These are phyloP conservation scores for Beauveria varroae DNA, from an alignment of 2,329 filamentous ascomycete genomes.

Conservation along the genomic window DNA sequence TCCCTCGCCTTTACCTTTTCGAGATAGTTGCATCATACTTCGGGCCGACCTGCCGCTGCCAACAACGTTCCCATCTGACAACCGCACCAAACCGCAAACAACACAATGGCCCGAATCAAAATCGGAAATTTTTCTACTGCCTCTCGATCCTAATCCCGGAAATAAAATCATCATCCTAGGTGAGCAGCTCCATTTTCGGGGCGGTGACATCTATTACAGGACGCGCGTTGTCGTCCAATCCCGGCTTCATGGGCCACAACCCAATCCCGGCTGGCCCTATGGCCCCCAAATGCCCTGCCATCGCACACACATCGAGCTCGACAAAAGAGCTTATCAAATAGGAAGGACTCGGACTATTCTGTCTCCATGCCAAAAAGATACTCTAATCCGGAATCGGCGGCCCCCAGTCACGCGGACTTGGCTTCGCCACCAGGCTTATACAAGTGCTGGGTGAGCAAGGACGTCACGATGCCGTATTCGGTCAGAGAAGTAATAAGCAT, in stretches of 20 bases:
- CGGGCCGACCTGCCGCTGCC: not conserved
- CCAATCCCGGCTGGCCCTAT: not conserved
- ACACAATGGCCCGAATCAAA: not conserved
- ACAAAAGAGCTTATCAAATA: not conserved
- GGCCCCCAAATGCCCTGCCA: not conserved
- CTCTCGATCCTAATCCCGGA: not conserved
- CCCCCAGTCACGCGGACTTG: not conserved
- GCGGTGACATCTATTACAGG: not conserved
- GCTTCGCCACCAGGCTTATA: not conserved
- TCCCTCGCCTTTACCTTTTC: not conserved
- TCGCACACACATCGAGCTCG: not conserved
- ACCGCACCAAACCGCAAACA: not conserved
- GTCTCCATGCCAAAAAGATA: not conserved
- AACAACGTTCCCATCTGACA: not conserved
- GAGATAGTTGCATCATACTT: not conserved
- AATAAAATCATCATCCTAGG: not conserved
- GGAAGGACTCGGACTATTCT: not conserved
- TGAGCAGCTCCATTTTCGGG: not conserved
- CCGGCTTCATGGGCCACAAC: not conserved
- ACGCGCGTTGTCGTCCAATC: constrained; percentile 3
- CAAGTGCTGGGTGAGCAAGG: not conserved
- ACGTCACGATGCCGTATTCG: not conserved
- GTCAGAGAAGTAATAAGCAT: not conserved
- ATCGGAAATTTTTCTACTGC: too few species aligned
- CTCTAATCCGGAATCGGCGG: not conserved